phyloP scores from a whole-genome alignment of 2,329 filamentous ascomycete species.

The Talaromyces sp. region DNA sequence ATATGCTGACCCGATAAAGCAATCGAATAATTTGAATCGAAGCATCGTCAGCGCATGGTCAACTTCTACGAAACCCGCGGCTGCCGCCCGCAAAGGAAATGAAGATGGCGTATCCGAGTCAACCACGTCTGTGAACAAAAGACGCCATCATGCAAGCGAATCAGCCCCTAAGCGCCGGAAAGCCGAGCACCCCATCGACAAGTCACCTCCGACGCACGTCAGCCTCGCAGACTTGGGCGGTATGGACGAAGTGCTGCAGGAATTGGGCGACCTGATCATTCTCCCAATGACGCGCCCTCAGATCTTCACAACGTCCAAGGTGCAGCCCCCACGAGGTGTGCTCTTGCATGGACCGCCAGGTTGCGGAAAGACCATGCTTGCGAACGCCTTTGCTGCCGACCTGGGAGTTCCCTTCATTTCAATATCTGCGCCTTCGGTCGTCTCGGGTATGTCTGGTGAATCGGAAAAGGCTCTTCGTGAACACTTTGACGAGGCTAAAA shows the following conservation, averaged over 20 bases:
- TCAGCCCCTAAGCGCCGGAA: constrained; percentile 62
- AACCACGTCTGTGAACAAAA: constrained; percentile 40
- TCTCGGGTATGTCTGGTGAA: constrained; percentile 83
- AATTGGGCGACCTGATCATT: constrained; percentile 65
- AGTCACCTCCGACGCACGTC: constrained; percentile 60
- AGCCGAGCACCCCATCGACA: constrained; percentile 51
- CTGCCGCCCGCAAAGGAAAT: constrained; percentile 18
- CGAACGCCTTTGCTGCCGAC: constrained; percentile 70
- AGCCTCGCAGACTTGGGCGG: constrained; percentile 69
- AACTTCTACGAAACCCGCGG: constrained; percentile 26
- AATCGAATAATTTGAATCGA: constrained; percentile 60
- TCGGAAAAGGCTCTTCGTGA: constrained; percentile 82
- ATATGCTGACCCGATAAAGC: constrained; percentile 24
- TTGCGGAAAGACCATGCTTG: constrained; percentile 80
- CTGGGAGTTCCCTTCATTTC: constrained; percentile 73
- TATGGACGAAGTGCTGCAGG: constrained; percentile 63
- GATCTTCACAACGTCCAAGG: constrained; percentile 58
- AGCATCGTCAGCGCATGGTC: constrained; percentile 57
- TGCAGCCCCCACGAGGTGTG: constrained; percentile 67
- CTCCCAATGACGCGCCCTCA: constrained; percentile 65
- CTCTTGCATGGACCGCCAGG: constrained; percentile 77
- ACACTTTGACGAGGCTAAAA: constrained; percentile 80
- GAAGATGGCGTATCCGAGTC: constrained; percentile 21
- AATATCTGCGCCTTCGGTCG: constrained; percentile 73
- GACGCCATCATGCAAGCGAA: constrained; percentile 60